Evolutionary conservation across 495 filamentous ascomycete species (phyloP), one percentile per base, ranked within the genome.

Genomic region (Penicillium egyptiacum): DNA sequence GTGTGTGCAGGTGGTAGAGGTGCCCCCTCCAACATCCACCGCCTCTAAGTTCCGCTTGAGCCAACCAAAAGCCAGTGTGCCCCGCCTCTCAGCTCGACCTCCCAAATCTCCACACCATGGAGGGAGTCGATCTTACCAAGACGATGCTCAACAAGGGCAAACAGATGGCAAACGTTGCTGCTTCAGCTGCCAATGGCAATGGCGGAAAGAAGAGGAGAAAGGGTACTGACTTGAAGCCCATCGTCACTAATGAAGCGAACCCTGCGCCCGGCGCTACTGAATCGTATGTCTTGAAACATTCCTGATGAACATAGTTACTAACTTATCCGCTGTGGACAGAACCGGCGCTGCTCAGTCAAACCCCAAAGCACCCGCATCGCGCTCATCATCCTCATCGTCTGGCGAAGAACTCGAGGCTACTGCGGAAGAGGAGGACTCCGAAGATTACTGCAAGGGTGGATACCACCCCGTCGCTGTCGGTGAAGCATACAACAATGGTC

Each of bases 381-480:
- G 88, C 35, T 94, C 91, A 26, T 87, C 88, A 12, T 91, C 88
- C 23, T 84, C 88, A n/a, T 90, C 89, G 25, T 90, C 90, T 50
- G 90, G 87, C 61, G 92, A 96, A 58, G 88, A 89, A 59, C 82
- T 91, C 65, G 91, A 95, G 66, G 91, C 92, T 63, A 96, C 94
- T 5, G 95, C 94, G 48, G 94, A 98, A 63, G 94, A 98, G 75
- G 94, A 98, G 74, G 95, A 98, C 68, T 96, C 91, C 28, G 94
- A 98, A 70, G 94, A 98, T 70, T 98, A 98, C 76, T 97, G 93
- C 80, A 98, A 97, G 74, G 94, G 94, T 59, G 94, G 94, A 35
- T 98, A 98, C 68, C 94, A 98, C 66, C 94, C 94, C 0, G 95
- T 98, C 26, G 80, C 81, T 50, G 88, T 97, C 47, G 94, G 94